Base-by-base conservation (phyloP, 1,139 yeast genomes). In the Maudiozyma humilis region DNA sequence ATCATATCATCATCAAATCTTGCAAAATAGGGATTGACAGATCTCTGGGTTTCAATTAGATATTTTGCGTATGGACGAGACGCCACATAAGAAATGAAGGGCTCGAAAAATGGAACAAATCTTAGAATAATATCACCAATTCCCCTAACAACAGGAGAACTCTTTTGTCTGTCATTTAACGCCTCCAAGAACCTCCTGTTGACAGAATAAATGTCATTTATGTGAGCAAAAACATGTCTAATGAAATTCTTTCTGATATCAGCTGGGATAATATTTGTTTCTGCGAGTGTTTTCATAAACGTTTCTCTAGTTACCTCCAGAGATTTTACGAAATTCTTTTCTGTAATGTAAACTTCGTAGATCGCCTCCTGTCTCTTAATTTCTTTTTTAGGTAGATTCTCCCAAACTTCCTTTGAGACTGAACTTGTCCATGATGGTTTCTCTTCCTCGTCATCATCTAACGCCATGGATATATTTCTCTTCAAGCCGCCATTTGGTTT, bases 381-480 rank as follows among this genome's bases (percentile, higher is more conserved):
- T 63, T 91, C 98, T 46, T 71, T 76, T 53, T 87, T 91, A 48
- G 86, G 87, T 46, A 91, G 75, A 43, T 79, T 73, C 48, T 85
- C 94, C 58, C 91, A 76, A 6, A 88, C 69, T 41, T 81, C 81
- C 57, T 81, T 78, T 2, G 96, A 83, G 12, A 91, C 98, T 1
- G 95, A 84, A 57, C 86, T 87, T 50, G 91, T 88, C 98, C 98
- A 91, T 44, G 89, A 76, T 42, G 89, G 87, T 62, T 86, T 89
- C 57, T 79, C 84, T 51, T 83, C 87, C 53, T 86, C 95, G 42
- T 78, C 83, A 16, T 76, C 83, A 52, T 82, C 63, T 7, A 95
- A 82, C 25, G 87, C 72, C 55, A 86, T 73, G 6, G 91, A 80
- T 40, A 86, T 94, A 6, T 94, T 88, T 36, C 95, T 72, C 51